These are phyloP conservation scores for Gautieria morchelliformis DNA, from an alignment of 768 basidiomycete genomes.

Conservation along the genomic window DNA sequence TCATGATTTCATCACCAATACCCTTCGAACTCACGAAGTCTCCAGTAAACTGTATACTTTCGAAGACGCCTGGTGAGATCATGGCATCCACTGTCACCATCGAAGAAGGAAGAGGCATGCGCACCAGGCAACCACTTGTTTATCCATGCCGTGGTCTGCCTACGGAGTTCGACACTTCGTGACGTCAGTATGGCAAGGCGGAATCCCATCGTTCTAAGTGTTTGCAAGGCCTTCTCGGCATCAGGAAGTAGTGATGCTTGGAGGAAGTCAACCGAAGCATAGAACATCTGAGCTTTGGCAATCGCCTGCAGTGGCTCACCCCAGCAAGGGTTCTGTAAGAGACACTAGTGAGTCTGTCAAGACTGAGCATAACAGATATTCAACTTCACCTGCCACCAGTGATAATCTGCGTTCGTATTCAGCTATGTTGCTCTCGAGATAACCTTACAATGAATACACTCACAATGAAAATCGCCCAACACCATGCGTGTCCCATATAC, in stretches of 20 bases:
- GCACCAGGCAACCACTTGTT: slow-evolving; percentile 53
- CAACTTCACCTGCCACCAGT: slow-evolving; percentile 60
- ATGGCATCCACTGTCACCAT: neutral
- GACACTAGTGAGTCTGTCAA: neutral
- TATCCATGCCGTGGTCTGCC: slow-evolving; percentile 59
- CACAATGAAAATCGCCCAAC: slow-evolving; percentile 51
- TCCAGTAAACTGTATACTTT: slow-evolving; percentile 61
- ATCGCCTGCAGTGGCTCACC: slow-evolving; percentile 49
- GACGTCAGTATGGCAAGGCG: slow-evolving; percentile 70
- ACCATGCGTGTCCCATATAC: slow-evolving; percentile 46
- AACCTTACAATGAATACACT: slow-evolving; percentile 15
- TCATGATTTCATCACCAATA: slow-evolving; percentile 29
- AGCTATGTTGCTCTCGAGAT: neutral
- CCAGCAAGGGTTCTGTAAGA: slow-evolving; percentile 43
- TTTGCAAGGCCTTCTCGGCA: slow-evolving; percentile 46
- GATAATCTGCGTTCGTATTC: slow-evolving; percentile 43
- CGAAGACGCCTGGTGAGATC: slow-evolving; percentile 33
- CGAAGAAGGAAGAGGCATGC: slow-evolving; percentile 11
- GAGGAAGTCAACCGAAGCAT: slow-evolving; percentile 39
- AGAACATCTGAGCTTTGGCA: slow-evolving; percentile 50
- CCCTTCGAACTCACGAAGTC: slow-evolving; percentile 53
- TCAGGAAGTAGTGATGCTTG: slow-evolving; percentile 46
- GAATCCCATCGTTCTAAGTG: slow-evolving; percentile 54
- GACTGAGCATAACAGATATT: neutral
- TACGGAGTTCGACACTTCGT: slow-evolving; percentile 43